Percentiles rank a stretch among this genome's conserved stretches.
Evolutionary conservation across 148 eudicot species (phyloP).

Genomic region (Camellia sinensis): DNA sequence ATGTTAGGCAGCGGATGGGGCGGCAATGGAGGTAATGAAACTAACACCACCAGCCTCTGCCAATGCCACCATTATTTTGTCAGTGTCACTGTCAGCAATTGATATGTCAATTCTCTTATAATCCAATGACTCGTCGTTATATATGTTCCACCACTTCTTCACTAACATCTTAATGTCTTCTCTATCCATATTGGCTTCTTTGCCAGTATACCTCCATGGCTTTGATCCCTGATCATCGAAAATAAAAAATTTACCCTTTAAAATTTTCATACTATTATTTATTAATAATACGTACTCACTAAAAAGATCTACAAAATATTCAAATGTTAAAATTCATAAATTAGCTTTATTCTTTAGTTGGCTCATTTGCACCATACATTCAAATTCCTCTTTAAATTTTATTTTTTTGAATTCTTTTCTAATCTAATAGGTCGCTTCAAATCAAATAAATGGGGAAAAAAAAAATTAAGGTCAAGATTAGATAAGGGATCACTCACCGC

Average conservation of each 20-base stretch:
- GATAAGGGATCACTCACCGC: constrained; percentile 17
- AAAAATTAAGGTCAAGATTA: neutral
- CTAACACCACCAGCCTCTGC: constrained; percentile 6
- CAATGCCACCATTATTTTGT: constrained; percentile 6
- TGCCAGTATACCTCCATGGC: constrained; percentile 79
- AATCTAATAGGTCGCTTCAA: too few relatives aligned
- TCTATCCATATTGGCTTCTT: constrained; percentile 65
- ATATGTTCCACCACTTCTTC: constrained; percentile 68
- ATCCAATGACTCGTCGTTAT: constrained; percentile 48
- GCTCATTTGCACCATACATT: too few relatives aligned
- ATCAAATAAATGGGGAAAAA: neutral
- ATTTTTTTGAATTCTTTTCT: too few relatives aligned
- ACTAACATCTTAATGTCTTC: constrained; percentile 65
- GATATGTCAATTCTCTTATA: constrained; percentile 22
- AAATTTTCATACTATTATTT: too few relatives aligned
- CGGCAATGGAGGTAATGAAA: neutral
- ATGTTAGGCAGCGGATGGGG: constrained; percentile 29
- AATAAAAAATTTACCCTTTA: neutral
- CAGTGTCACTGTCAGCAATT: neutral
- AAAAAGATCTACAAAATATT: neutral
- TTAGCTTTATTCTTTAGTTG: too few relatives aligned
- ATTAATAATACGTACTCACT: too few relatives aligned
- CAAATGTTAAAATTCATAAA: neutral
- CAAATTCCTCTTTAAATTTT: too few relatives aligned
- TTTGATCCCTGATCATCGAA: constrained; percentile 47